Evolutionary conservation across 257 asterid species (phyloP), one percentile per base, ranked within the genome.

Genomic region (Vinca minor): DNA sequence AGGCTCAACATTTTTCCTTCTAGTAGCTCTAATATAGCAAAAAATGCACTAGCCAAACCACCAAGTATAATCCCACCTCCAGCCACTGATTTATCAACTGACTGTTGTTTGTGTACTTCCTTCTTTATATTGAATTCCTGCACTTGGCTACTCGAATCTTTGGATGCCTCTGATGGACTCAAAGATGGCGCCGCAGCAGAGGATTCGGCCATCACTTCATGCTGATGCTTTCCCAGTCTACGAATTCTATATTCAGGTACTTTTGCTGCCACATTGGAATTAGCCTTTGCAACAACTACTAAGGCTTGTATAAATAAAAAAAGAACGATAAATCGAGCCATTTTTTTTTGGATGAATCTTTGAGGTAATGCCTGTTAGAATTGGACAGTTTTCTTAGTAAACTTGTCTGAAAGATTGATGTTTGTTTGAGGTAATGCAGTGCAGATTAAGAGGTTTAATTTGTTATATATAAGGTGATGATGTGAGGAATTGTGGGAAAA

Each of bases 11-110:
- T 1, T 48, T 66, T 76, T 80, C 46, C 87, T 80, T 64, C 83
- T 63, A 14, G 94, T 85, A 3, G 77, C 94, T 41, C 96, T 79
- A n/a, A 88, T 80, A 36, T 85, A 88, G 64, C 86, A 84, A 53
- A 68, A 68, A 88, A 85, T 28, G 79, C 52, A 49, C 73, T 59
- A 38, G 70, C 81, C 63, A 76, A 44, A 15, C 81, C 77, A 8
- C 77, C 75, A 52, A 76, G 70, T 56, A 79, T 76, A 3, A 76
- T 70, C 32, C 81, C 79, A n/a, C 76, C 81, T 0, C 73, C 81
- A 2, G 74, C 72, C 10, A 67, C 71, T 9, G 81, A 75, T 38
- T 67, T 67, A 39, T 70, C 81, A 31, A 54, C 13, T 21, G 70
- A 59, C 59, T 56, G 73, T 44, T 44, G 72, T 21, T 34, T 81